These are phyloP conservation scores for Articulospora tetracladia DNA, from an alignment of 495 filamentous ascomycete species.

Conservation along the genomic window DNA sequence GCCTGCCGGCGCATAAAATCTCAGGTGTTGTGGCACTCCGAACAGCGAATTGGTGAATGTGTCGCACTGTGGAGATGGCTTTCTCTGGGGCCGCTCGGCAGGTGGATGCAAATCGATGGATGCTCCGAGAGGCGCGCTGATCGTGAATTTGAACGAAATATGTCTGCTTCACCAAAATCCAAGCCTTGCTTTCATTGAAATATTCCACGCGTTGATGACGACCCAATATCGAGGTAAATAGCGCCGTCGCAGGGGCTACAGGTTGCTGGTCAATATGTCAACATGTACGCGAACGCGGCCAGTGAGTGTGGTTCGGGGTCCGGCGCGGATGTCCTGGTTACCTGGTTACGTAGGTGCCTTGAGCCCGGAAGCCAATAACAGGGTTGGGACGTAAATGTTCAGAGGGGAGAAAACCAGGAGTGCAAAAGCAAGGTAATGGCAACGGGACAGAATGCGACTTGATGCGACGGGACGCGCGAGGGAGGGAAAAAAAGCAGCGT, in stretches of 20 bases:
- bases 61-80: not conserved
- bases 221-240: too few relatives aligned
- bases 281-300: not conserved
- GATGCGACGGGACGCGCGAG: too few relatives aligned
- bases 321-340: not conserved
- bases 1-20: constrained; percentile 18
- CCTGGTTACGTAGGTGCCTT: too few relatives aligned
- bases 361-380: not conserved
- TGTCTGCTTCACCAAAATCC: not conserved
- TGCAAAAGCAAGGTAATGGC: not conserved
- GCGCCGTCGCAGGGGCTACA: too few relatives aligned
- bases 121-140: not conserved
- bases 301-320: not conserved
- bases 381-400: not conserved
- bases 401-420: not conserved
- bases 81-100: not conserved
- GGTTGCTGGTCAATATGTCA: not conserved
- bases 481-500: too few relatives aligned
- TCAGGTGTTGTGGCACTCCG: not conserved
- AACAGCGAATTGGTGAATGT: not conserved
- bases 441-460: too few relatives aligned
- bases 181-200: not conserved
- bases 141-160: not conserved
- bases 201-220: not conserved
- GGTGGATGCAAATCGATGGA: not conserved